Base-by-base conservation (phyloP, 2,329 filamentous ascomycete species). In the Aspergillus arachidicola region DNA sequence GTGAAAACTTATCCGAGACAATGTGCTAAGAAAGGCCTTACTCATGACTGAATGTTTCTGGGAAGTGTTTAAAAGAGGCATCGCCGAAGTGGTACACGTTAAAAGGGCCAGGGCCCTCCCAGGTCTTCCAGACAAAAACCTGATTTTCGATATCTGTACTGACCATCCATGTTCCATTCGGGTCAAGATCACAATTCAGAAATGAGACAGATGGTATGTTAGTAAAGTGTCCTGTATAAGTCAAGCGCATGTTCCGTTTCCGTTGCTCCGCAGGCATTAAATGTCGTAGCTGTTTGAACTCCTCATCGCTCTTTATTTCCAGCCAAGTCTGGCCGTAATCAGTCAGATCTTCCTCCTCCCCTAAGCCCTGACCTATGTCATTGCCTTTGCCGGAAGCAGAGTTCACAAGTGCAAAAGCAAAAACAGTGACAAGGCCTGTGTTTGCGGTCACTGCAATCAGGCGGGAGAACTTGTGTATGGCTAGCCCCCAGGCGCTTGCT, bases 391-490 rank as follows among this genome's bases (percentile, higher is more conserved):
- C 66, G n/a, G 72, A 69, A 6, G 57, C 54, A n/a, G 68, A 57
- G 48, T 80, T 75, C 3, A 81, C 76, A 58, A 90, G 78, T 0
- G 85, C 87, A 69, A 87, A 86, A 16, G 86, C 85, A 69, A 87
- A 86, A 0, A 90, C 80, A 3, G 82, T 85, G 32, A 91, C 84
- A 19, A 80, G 72, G 26, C 82, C 81, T 0, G 84, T 86, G 74
- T 99, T 99, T 0, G 91, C 89, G 69, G 91, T 92, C 45, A 96
- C 89, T 0, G 94, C 95, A 66, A 99, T 90, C 65, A 97, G 81
- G 0, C 94, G 88, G n/a, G 92, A 92, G 66, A 89, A 81, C 65
- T 87, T 85, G 75, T 98, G 94, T 12, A 97, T 85, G 9, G 93
- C 90, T 55, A 97, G 78, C 0, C 94, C 95, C 95, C 95, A 99